Base-by-base conservation (phyloP, 2,329 filamentous ascomycete species). In the Nigrospora oryzae region DNA sequence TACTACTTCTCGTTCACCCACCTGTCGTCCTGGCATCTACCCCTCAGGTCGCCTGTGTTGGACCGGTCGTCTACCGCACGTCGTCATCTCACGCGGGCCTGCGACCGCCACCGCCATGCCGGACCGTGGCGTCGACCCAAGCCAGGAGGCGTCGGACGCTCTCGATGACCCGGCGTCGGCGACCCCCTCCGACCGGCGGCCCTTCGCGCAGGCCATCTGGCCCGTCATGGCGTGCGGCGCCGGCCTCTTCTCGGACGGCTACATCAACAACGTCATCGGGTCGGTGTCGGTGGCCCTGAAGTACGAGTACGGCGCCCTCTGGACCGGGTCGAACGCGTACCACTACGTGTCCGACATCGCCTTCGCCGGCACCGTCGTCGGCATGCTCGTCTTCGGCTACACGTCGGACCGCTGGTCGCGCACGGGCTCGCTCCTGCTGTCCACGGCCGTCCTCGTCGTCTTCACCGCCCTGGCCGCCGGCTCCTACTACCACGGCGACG, bases 261-360 rank as follows among this genome's bases (percentile, higher is more conserved):
- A 95, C 63, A 79, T 95, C 60, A 94, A 95, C 66, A 89, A 87
- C 57, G 84, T 95, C 51, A 95, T 95, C 54, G 89, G 90, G 6
- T 86, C 85, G 3, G 89, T 95, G 46, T 86, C 84, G 55, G 94
- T 89, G 1, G 80, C 89, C 47, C 76, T 95, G 7, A 63, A 61
- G 16, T 65, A 62, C 1, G 74, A 94, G 54, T 95, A 95, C 58
- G 76, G 76, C 36, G 65, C 73, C 1, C 64, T 75, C n/a, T 96
- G 89, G 64, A 72, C 62, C n/a, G 67, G 69, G 3, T 91, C 86
- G 0, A 69, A 71, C 0, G 84, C 88, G 2, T 79, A 81, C 51
- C 78, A 78, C 55, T 89, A 93, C 55, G 84, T 95, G 45, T 74
- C 81, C 19, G 83, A 84, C 48, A 93, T 95, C 56, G 84, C 87